Evolutionary conservation across 768 basidiomycete genomes (phyloP), one percentile per base, ranked within the genome.

Genomic region (Tulasnella calospora): DNA sequence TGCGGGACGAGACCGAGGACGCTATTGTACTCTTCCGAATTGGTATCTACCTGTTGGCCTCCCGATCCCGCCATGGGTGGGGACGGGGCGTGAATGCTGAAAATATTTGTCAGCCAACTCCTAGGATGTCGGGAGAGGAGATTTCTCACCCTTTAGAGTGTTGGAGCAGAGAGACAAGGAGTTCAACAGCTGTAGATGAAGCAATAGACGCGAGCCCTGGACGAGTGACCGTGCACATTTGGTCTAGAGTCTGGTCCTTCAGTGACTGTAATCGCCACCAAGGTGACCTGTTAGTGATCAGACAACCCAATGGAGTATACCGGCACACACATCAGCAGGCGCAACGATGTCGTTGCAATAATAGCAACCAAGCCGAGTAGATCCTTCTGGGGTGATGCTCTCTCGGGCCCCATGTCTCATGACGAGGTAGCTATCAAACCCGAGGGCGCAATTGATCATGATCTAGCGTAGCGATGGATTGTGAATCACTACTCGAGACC

Each of bases 261-360:
- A 93, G 84, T 2, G 89, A 90, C 91, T 88, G 80, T 38, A 69
- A 40, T 3, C 23, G 2, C n/a, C 17, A 10, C 47, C 38, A 79
- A 19, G 3, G 79, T 40, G 77, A 80, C 57, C 67, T 35, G 36
- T 47, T 23, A 47, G 15, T 40, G 27, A n/a, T 6, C 0, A 44
- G 30, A 4, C 46, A 33, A 73, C 12, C 12, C 36, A 30, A 41
- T 47, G 27, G 74, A 27, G 36, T 2, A n/a, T 15, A 70, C 71
- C 51, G 61, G 36, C 15, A 84, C 88, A 82, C 86, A 97, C 96
- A 83, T 99, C 96, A 23, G 93, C 90, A 10, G 98, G 96, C 0
- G 97, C 98, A 51, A 98, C 96, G 78, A 98, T 94, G 81, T 99
- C 98, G 82, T 98, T 98, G 85, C 98, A 99, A 83, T 95, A 99